phyloP scores from a whole-genome alignment of 108 stramenopile genomes.

The Fragilariopsis cylindrus region DNA sequence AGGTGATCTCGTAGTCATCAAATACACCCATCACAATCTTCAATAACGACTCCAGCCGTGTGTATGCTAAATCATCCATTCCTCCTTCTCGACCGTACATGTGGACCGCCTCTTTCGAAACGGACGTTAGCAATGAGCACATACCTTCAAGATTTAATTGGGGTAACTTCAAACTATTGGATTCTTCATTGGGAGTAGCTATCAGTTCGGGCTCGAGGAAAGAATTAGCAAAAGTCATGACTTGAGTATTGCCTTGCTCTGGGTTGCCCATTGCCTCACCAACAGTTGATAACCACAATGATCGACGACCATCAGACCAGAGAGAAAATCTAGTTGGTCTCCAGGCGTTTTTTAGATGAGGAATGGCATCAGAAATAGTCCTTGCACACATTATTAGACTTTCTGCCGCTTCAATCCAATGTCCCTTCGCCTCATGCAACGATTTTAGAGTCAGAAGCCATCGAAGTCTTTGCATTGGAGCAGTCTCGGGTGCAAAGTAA shows the following conservation, averaged over 20 bases:
- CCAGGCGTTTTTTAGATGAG: conserved; percentile 69
- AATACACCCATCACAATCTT: conserved; percentile 54
- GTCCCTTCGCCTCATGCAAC: conserved; percentile 72
- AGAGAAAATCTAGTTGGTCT: conserved; percentile 70
- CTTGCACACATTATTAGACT: conserved; percentile 69
- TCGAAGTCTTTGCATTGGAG: conserved; percentile 68
- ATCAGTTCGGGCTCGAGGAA: conserved; percentile 65
- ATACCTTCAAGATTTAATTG: conserved; percentile 50
- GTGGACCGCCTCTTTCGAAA: conserved; percentile 56
- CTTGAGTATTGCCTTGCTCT: conserved; percentile 57
- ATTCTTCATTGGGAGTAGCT: neutral
- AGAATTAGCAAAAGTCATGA: conserved; percentile 71
- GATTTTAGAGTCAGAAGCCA: conserved; percentile 75
- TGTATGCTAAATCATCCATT: conserved; percentile 65
- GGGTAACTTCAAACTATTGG: conserved; percentile 27
- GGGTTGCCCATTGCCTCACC: conserved; percentile 52
- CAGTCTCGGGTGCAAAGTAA: conserved; percentile 73
- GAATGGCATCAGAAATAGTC: conserved; percentile 66
- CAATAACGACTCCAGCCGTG: conserved; percentile 66
- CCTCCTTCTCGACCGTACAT: conserved; percentile 63
- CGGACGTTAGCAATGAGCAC: conserved; percentile 48
- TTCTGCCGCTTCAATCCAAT: conserved; percentile 87
- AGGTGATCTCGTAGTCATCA: conserved; percentile 29
- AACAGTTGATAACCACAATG: conserved; percentile 70
- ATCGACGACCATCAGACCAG: conserved; percentile 65